Evolutionary conservation across 257 asterid species (phyloP).

Genomic region (Gentiana straminea): DNA sequence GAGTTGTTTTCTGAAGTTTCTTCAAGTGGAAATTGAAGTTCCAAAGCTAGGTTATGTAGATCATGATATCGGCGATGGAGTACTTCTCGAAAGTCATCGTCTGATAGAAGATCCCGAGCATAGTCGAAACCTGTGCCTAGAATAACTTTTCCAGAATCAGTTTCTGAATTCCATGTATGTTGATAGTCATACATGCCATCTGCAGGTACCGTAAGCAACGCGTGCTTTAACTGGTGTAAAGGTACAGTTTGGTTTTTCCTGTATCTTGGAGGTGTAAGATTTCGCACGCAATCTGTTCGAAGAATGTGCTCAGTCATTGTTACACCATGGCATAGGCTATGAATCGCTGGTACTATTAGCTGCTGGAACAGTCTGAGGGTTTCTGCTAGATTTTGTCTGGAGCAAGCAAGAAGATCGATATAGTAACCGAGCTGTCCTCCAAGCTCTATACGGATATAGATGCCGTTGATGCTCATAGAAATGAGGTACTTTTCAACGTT

Average conservation of each 20-base stretch:
- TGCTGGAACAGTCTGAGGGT: conserved; percentile 66
- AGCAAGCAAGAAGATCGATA: conserved; percentile 70
- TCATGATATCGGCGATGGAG: conserved; percentile 72
- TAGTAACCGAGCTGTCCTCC: conserved; percentile 58
- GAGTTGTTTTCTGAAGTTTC: conserved; percentile 22
- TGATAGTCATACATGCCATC: conserved; percentile 81
- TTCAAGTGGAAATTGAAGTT: conserved; percentile 64
- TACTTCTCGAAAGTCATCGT: conserved; percentile 82
- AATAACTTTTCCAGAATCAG: conserved; percentile 48
- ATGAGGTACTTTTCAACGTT: conserved; percentile 63
- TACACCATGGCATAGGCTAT: conserved; percentile 49
- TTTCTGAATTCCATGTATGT: conserved; percentile 64
- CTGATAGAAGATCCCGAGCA: conserved; percentile 74
- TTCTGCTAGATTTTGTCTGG: conserved; percentile 63
- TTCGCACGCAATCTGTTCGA: conserved; percentile 66
- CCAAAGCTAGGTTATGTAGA: conserved; percentile 70
- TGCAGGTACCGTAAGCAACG: conserved; percentile 73
- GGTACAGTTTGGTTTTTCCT: conserved; percentile 44
- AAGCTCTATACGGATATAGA: conserved; percentile 62
- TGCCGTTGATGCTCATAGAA: conserved; percentile 52
- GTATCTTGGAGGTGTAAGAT: conserved; percentile 53
- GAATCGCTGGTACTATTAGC: conserved; percentile 57
- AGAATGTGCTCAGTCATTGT: conserved; percentile 49
- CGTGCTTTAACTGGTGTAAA: conserved; percentile 50
- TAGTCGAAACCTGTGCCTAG: conserved; percentile 51